Base-by-base conservation (phyloP, 2,329 filamentous ascomycete genomes). In the Aspergillus sp. region DNA sequence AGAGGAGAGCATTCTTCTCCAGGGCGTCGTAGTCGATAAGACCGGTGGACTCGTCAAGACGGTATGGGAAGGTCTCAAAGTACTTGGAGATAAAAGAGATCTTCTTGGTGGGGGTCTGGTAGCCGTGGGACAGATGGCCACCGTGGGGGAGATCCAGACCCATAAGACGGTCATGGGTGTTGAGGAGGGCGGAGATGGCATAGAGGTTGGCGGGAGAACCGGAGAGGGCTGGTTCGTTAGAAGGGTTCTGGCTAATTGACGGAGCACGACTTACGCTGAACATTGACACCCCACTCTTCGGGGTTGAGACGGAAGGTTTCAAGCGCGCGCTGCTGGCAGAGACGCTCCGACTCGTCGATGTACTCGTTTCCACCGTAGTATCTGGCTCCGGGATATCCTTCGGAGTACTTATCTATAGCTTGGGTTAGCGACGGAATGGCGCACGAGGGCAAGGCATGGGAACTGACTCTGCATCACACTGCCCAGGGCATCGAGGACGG, bases 31-130 rank as follows among this genome's bases (percentile, higher is more conserved):
- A 99, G 78, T 99, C 94, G 68, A 99, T 99, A 74, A 97, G 86
- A 64, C 94, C 94, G 30, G 94, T 97, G 67, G 75, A 75, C 61
- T 78, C 75, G 50, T 79, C 75, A 22, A 97, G 87, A 57, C 91
- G 87, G 82, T 99, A 99, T 51, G 94, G 94, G 77, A 99, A 87
- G 54, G 94, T 99, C 82, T 99, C 93, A 72, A 97, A 99, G 84
- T 99, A 99, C 68, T 93, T 97, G 36, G 93, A 97, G 65, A 99
- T 88, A 55, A 91, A 91, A 50, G 93, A 97, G 75, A 99, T 99
- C 70, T 99, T 99, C 81, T 89, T 90, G 70, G 87, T 85, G 30
- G 94, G 90, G 32, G 90, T 97, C 79, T 99, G 94, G 79, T 99
- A 99, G 62, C 94, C 94, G 80, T 99, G 94, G 73, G 87, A 91